These are phyloP conservation scores for Camillea tinctor DNA, from an alignment of 2,329 filamentous ascomycete species.

Conservation along the genomic window DNA sequence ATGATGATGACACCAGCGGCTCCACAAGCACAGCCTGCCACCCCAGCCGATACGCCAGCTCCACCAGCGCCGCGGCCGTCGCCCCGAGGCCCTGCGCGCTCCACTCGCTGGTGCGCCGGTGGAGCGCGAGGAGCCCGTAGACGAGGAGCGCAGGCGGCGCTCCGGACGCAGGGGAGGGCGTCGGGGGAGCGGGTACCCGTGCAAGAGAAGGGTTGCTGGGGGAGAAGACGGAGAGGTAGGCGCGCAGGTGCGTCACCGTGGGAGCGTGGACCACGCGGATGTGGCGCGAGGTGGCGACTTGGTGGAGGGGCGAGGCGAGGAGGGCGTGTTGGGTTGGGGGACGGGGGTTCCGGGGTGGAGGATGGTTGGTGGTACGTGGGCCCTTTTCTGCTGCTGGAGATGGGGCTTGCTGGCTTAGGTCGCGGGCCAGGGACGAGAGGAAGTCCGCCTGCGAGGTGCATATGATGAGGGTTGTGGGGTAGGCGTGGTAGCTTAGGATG, in stretches of 20 bases:
- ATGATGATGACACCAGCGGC: slow-evolving; percentile 32
- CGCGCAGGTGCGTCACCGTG: slow-evolving; percentile 74
- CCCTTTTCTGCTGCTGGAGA: slow-evolving; percentile 10
- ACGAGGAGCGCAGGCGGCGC: slow-evolving; percentile 46
- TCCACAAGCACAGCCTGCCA: slow-evolving; percentile 50
- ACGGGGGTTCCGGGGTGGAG: not conserved
- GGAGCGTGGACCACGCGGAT: slow-evolving; percentile 72
- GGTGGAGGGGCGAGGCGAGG: slow-evolving; percentile 63
- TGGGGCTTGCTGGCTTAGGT: slow-evolving; percentile 35
- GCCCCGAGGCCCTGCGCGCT: slow-evolving; percentile 69
- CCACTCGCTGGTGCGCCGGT: slow-evolving; percentile 69
- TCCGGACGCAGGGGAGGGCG: slow-evolving; percentile 5
- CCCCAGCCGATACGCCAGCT: slow-evolving; percentile 50
- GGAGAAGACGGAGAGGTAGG: slow-evolving; percentile 64
- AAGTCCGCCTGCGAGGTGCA: slow-evolving; percentile 67
- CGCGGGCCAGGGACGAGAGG: slow-evolving; percentile 53
- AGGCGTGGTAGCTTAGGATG: slow-evolving; percentile 54
- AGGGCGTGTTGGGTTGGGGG: slow-evolving; percentile 38
- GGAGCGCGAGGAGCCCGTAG: slow-evolving; percentile 64
- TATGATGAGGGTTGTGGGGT: slow-evolving; percentile 67
- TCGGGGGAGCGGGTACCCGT: slow-evolving; percentile 39
- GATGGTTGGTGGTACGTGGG: slow-evolving; percentile 9
- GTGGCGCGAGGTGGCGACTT: slow-evolving; percentile 66
- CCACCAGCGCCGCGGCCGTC: slow-evolving; percentile 62
- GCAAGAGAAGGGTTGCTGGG: slow-evolving; percentile 6